phyloP scores from a whole-genome alignment of 805 yeast species.

The Kuraishia molischiana region DNA sequence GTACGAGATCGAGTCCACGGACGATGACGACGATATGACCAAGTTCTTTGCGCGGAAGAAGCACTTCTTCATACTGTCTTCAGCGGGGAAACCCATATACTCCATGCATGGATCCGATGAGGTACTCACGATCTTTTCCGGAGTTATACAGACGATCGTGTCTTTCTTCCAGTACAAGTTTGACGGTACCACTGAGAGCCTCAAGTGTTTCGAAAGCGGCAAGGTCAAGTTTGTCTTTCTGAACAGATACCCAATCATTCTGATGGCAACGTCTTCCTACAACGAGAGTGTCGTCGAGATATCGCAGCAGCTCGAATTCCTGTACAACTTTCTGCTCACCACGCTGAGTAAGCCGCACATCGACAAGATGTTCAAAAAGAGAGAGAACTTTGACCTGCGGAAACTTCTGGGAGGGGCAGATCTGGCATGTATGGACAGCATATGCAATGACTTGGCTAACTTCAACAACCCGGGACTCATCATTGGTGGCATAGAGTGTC shows the following conservation, averaged over 20 bases:
- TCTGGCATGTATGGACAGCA: slow-evolving; percentile 54
- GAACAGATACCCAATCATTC: slow-evolving; percentile 57
- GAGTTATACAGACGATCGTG: slow-evolving; percentile 71
- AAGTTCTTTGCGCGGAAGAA: slow-evolving; percentile 32
- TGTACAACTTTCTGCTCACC: slow-evolving; percentile 73
- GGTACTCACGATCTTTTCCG: slow-evolving; percentile 60
- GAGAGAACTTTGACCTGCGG: slow-evolving; percentile 77
- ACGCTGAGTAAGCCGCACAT: slow-evolving; percentile 78
- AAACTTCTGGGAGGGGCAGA: slow-evolving; percentile 70
- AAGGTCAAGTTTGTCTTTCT: slow-evolving; percentile 46
- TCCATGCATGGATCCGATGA: slow-evolving; percentile 68
- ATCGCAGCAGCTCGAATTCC: slow-evolving; percentile 53
- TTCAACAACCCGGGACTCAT: slow-evolving; percentile 48
- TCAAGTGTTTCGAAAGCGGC: slow-evolving; percentile 44
- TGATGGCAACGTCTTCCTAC: slow-evolving; percentile 57
- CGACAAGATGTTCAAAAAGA: slow-evolving; percentile 50
- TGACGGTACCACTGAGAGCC: slow-evolving; percentile 19
- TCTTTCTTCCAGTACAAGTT: slow-evolving; percentile 47
- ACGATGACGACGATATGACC: slow-evolving; percentile 5
- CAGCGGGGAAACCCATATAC: slow-evolving; percentile 86
- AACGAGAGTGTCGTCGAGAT: slow-evolving; percentile 44
- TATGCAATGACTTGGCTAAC: slow-evolving; percentile 42
- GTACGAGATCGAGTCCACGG: slow-evolving; percentile 2
- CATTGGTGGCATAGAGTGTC: slow-evolving; percentile 57
- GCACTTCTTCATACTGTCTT: slow-evolving; percentile 70